Base-by-base conservation (phyloP, 495 filamentous ascomycete species). In the Podospora pseudopauciseta region DNA sequence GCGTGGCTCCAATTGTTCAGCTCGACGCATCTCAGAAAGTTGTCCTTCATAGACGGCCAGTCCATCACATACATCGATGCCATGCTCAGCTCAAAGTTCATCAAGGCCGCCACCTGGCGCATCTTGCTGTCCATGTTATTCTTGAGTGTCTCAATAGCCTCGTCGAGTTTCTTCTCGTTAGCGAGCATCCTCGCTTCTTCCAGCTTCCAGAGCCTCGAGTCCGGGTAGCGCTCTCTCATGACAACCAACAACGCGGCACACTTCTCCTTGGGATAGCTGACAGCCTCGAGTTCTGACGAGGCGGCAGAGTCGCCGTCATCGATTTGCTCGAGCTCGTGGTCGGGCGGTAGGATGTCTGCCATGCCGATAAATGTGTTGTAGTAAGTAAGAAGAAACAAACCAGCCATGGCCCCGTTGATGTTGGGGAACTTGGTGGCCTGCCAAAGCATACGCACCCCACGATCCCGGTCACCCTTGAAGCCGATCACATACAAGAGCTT, bases 1-100 rank as follows among this genome's bases (percentile, higher is more conserved):
- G 89, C 87, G 60, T 92, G 93, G 28, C 89, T 92, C 95, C 96
- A 99, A 65, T 89, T 91, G 77, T 97, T 97, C 61, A 97, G 86
- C 63, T 90, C 88, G 54, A 93, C 82, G 73, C 94, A 95, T 75
- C 88, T 82, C 30, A 93, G 72, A 76, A 97, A 98, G 16, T 87
- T 85, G 60, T 88, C 84, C 23, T 91, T 84, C 75, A 91, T 91
- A 16, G 86, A 82, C 26, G 87, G 77, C 75, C 91, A 97, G 56
- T 86, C 80, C 72, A 96, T 90, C 32, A 90, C 72, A 74, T 91
- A 96, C 86, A 97, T 89, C 55, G 87, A 84, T 71, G 90, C 86
- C 77, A 99, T 74, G 67, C 90, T 89, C 75, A 88, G 87, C 75
- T 98, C 96, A 76, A 98, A 98, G 70, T 89, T 88, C 70, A 87